phyloP scores from a whole-genome alignment of 2,329 filamentous ascomycete genomes.

The Penicillium sp. region DNA sequence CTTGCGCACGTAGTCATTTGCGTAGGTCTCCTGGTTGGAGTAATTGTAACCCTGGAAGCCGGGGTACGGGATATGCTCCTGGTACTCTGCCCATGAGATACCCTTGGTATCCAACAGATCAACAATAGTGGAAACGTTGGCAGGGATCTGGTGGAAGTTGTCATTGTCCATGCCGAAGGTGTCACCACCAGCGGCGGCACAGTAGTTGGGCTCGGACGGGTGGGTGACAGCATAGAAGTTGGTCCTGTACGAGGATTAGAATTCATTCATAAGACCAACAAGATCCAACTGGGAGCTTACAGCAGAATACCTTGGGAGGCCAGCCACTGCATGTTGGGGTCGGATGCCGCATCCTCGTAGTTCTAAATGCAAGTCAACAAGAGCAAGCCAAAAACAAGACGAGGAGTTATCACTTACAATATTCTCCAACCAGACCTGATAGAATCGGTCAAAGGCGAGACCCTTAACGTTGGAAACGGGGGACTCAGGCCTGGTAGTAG shows the following conservation, averaged over 20 bases:
- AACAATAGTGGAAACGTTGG: constrained; percentile 62
- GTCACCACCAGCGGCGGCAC: constrained; percentile 62
- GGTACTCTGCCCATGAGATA: constrained; percentile 67
- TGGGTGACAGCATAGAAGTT: constrained; percentile 62
- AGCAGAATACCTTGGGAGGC: constrained; percentile 54
- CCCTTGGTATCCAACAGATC: constrained; percentile 62
- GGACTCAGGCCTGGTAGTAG: constrained; percentile 56
- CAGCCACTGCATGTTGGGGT: constrained; percentile 41
- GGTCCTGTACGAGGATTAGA: constrained; percentile 23
- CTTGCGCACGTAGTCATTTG: constrained; percentile 76
- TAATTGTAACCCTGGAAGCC: constrained; percentile 64
- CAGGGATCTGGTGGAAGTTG: constrained; percentile 53
- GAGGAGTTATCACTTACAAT: constrained; percentile 43
- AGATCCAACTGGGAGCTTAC: constrained; percentile 6
- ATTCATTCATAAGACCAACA: neutral
- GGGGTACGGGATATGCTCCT: constrained; percentile 70
- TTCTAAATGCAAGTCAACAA: constrained; percentile 31
- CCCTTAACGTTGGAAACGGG: constrained; percentile 63
- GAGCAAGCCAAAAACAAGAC: neutral
- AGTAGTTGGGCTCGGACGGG: constrained; percentile 72
- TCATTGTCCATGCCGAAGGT: constrained; percentile 70
- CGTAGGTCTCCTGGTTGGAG: constrained; percentile 59
- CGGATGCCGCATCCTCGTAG: constrained; percentile 59
- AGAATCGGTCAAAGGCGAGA: constrained; percentile 66
- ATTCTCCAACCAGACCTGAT: constrained; percentile 73